Evolutionary conservation across 495 filamentous ascomycete genomes (phyloP).

Genomic region (Penicillium fimorum): DNA sequence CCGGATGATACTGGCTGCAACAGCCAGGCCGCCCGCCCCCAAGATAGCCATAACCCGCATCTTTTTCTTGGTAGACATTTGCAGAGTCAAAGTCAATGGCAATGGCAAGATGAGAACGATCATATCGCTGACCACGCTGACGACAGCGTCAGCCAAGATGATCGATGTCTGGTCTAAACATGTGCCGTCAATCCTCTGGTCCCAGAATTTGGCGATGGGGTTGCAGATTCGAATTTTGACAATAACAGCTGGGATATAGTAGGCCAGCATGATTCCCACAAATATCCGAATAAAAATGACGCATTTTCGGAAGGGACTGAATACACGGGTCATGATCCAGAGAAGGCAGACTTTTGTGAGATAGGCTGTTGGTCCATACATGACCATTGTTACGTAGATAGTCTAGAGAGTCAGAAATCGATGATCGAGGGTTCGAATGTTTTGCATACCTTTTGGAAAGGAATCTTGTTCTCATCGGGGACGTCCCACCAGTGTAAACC

Average conservation of each 20-base stretch:
- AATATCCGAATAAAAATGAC: conserved; percentile 37
- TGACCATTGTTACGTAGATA: conserved; percentile 34
- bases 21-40: conserved; percentile 40
- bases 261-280: conserved; percentile 38
- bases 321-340: conserved; percentile 41
- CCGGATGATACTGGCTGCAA: conserved; percentile 37
- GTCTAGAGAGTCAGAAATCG: conserved; percentile 16
- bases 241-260: conserved; percentile 40
- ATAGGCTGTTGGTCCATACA: conserved; percentile 43
- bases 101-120: conserved; percentile 36
- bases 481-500: conserved; percentile 27
- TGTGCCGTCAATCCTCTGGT: conserved; percentile 15
- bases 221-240: conserved; percentile 41
- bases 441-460: conserved; percentile 23
- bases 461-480: conserved; percentile 13
- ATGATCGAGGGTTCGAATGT: neutral
- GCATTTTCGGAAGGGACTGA: conserved; percentile 34
- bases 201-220: conserved; percentile 39
- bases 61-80: conserved; percentile 35
- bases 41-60: conserved; percentile 35
- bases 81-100: conserved; percentile 33
- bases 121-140: conserved; percentile 40
- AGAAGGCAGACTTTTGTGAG: conserved; percentile 43
- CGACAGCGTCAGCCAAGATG: conserved; percentile 38
- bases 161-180: conserved; percentile 38